A percentile compares a stretch with the other conserved stretches of the same genome.
These are phyloP conservation scores for Botryotinia convoluta DNA, from an alignment of 2,329 filamentous ascomycete genomes.

Conservation along the genomic window DNA sequence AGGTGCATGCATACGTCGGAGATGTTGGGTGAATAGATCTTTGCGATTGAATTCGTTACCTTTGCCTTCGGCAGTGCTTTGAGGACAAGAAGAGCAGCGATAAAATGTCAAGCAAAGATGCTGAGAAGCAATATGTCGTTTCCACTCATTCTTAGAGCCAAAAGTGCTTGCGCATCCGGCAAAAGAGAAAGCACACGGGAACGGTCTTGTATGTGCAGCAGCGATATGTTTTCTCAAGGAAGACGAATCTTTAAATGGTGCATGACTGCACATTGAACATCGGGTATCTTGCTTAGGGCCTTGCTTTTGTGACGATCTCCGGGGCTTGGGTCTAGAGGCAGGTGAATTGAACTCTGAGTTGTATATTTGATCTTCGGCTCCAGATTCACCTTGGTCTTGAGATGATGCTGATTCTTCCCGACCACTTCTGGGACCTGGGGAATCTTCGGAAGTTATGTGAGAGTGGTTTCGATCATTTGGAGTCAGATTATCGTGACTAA, in stretches of 20 bases:
- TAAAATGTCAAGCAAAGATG: slow-evolving; percentile 73
- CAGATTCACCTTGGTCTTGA: slow-evolving; percentile 42
- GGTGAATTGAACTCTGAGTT: slow-evolving; percentile 39
- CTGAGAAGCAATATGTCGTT: slow-evolving; percentile 86
- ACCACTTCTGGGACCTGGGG: slow-evolving; percentile 36
- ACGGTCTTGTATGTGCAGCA: slow-evolving; percentile 68
- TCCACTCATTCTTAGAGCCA: slow-evolving; percentile 96
- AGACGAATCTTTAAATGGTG: slow-evolving; percentile 65
- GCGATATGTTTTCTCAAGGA: slow-evolving; percentile 66
- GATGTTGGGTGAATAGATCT: slow-evolving; percentile 91
- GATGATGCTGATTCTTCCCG: slow-evolving; percentile 46
- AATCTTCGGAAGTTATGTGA: slow-evolving; percentile 37
- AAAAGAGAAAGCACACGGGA: slow-evolving; percentile 80
- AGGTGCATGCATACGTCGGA: slow-evolving; percentile 87
- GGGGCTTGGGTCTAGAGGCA: slow-evolving; percentile 36
- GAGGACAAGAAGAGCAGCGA: slow-evolving; percentile 60
- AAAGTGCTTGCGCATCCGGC: slow-evolving; percentile 84
- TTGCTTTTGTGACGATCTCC: slow-evolving; percentile 39
- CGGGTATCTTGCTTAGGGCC: slow-evolving; percentile 58
- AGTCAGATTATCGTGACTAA: slow-evolving; percentile 46
- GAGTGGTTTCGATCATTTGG: slow-evolving; percentile 36
- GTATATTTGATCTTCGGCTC: slow-evolving; percentile 42
- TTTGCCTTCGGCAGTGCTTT: slow-evolving; percentile 53
- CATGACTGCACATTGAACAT: slow-evolving; percentile 60
- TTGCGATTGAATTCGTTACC: slow-evolving; percentile 85